phyloP scores from a whole-genome alignment of 352 stramenopile species.

The Phytophthora hybrid region DNA sequence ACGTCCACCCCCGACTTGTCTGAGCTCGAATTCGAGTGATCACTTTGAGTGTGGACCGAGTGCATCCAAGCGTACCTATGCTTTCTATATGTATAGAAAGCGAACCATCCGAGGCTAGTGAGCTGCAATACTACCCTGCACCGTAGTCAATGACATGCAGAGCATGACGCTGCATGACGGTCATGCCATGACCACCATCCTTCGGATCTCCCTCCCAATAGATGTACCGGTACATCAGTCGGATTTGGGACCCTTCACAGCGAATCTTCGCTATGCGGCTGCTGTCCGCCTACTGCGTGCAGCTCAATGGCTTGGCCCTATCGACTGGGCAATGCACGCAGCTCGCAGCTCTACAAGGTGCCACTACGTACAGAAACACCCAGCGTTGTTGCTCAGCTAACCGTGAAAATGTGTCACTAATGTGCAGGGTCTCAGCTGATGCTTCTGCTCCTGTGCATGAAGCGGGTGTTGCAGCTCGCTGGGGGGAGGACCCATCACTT shows the following conservation, averaged over 20 bases:
- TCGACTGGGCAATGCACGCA: constrained; percentile 34
- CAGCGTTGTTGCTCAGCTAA: background rate
- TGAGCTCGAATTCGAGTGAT: background rate
- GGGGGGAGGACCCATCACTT: background rate
- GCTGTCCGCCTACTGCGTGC: constrained; percentile 40
- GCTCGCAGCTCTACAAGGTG: constrained; percentile 42
- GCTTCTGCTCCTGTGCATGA: constrained; percentile 52
- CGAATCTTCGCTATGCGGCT: constrained; percentile 20
- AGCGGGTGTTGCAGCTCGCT: constrained; percentile 45
- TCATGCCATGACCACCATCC: background rate
- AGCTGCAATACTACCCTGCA: background rate
- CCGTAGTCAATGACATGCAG: background rate
- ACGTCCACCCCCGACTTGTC: too few relatives aligned
- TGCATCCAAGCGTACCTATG: background rate
- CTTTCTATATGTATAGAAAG: too few relatives aligned
- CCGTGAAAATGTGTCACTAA: background rate
- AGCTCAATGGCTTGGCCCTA: constrained; percentile 32
- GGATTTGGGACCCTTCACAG: constrained; percentile 5
- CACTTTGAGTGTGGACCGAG: background rate
- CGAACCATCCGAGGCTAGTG: background rate
- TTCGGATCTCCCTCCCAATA: background rate
- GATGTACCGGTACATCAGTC: constrained; percentile 3
- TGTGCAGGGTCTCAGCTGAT: constrained; percentile 45
- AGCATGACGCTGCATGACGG: background rate
- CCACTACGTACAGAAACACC: background rate